Evolutionary conservation across 2,329 filamentous ascomycete genomes (phyloP).

Genomic region (Triangularia setosa): DNA sequence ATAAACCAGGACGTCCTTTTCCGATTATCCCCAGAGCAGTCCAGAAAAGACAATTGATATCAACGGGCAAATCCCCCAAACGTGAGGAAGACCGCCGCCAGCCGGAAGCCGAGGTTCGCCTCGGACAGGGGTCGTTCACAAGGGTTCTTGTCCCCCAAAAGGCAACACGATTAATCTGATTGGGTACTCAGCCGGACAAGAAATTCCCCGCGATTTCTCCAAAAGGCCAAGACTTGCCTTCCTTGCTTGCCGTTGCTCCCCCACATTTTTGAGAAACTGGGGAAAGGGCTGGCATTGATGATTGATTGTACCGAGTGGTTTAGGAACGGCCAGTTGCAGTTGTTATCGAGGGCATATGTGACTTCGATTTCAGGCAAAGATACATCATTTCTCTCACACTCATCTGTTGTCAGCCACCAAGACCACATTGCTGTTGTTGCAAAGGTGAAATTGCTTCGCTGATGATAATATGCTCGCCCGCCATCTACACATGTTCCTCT

Average conservation of each 20-base stretch:
- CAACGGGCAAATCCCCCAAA: neutral
- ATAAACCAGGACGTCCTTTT: neutral
- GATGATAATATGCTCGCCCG: too few species aligned
- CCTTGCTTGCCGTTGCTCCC: neutral
- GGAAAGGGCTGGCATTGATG: neutral
- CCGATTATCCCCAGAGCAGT: too few species aligned
- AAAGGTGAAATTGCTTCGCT: too few species aligned
- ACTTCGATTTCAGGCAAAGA: too few species aligned
- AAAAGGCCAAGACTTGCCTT: neutral
- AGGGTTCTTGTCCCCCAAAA: neutral
- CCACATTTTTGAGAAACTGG: neutral
- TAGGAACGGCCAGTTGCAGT: too few species aligned
- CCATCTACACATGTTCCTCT: too few species aligned
- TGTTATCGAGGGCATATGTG: too few species aligned
- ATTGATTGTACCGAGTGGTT: too few species aligned
- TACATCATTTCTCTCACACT: too few species aligned
- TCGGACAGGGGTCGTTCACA: neutral
- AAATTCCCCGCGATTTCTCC: conserved; percentile 1
- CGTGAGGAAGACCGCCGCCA: neutral
- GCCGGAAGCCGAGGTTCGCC: neutral
- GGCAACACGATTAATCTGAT: neutral
- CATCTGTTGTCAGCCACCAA: too few species aligned
- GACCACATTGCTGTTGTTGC: too few species aligned
- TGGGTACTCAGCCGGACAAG: neutral
- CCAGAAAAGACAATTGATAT: neutral